A percentile compares a stretch with the other conserved stretches of the same genome.
phyloP scores from a whole-genome alignment of 2,329 filamentous ascomycete species.

The Penicillium oxalicum region DNA sequence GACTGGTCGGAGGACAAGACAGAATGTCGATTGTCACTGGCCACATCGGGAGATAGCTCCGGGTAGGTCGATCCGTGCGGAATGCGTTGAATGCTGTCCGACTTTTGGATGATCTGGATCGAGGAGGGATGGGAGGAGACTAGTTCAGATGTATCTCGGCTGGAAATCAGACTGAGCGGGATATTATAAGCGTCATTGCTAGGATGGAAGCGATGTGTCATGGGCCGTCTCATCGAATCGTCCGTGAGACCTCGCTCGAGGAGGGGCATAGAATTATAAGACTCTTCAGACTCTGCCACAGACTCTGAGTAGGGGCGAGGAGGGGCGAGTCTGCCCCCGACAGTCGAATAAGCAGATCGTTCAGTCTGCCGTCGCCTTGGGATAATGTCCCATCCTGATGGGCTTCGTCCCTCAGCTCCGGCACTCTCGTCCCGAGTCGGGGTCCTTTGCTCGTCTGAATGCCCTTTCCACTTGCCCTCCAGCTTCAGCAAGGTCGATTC shows the following conservation, averaged over 20 bases:
- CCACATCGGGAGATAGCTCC: slow-evolving; percentile 16
- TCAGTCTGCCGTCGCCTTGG: slow-evolving; percentile 22
- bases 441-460: neutral
- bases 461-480: slow-evolving; percentile 70
- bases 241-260: slow-evolving; percentile 58
- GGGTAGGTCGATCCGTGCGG: slow-evolving; percentile 41
- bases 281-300: slow-evolving; percentile 60
- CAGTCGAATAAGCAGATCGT: slow-evolving; percentile 22
- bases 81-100: slow-evolving; percentile 47
- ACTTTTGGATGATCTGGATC: slow-evolving; percentile 47
- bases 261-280: slow-evolving; percentile 70
- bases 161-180: slow-evolving; percentile 25
- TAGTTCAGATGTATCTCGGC: slow-evolving; percentile 23
- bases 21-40: slow-evolving; percentile 45
- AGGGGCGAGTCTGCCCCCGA: slow-evolving; percentile 23
- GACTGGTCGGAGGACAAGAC: slow-evolving; percentile 49
- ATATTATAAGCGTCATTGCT: slow-evolving; percentile 15
- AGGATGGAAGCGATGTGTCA: slow-evolving; percentile 14
- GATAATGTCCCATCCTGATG: slow-evolving; percentile 12
- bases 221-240: slow-evolving; percentile 47
- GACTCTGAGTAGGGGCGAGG: slow-evolving; percentile 38
- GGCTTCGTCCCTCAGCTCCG: too few species aligned
- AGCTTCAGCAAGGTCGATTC: slow-evolving; percentile 90
- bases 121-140: slow-evolving; percentile 43
- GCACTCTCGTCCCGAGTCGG: too few species aligned